Percentiles rank a stretch among this genome's conserved stretches.
Conservation (phyloP, 2,329 filamentous ascomycete genomes). For the Paecilomyces fulvus region DNA sequence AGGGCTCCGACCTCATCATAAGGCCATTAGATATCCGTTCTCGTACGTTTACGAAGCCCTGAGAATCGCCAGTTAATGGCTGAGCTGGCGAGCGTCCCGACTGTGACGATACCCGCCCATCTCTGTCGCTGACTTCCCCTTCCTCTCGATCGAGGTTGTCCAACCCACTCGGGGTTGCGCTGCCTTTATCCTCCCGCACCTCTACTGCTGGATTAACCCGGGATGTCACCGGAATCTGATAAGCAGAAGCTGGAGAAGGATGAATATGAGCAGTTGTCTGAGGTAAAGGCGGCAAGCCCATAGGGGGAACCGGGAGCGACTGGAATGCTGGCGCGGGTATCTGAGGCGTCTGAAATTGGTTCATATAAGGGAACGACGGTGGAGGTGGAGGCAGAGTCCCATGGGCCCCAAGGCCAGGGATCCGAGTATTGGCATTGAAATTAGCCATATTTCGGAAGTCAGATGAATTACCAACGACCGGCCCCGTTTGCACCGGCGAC, state of each 20-base stretch:
- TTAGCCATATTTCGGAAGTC: constrained; percentile 15
- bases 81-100: not conserved
- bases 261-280: constrained; percentile 9
- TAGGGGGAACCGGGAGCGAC: constrained; percentile 17
- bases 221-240: not conserved
- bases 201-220: constrained; percentile 7
- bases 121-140: constrained; percentile 66
- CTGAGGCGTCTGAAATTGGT: constrained; percentile 25
- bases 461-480: constrained; percentile 7
- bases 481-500: constrained; percentile 12
- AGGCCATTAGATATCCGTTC: not conserved
- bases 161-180: constrained; percentile 14
- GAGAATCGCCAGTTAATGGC: not conserved
- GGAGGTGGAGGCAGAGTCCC: constrained; percentile 18
- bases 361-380: constrained; percentile 19
- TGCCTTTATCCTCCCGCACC: constrained; percentile 4
- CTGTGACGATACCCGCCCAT: constrained; percentile 42
- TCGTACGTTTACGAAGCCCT: not conserved
- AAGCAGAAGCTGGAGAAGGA: constrained; percentile 1
- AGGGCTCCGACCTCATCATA: not conserved
- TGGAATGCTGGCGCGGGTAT: constrained; percentile 23
- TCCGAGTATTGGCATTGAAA: constrained; percentile 19
- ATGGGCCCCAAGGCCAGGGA: constrained; percentile 21
- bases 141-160: constrained; percentile 53
- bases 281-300: constrained; percentile 15